Percentiles rank a stretch among this genome's conserved stretches.
Evolutionary conservation across 768 basidiomycete species (phyloP).

Genomic region (Galerina sulciceps): DNA sequence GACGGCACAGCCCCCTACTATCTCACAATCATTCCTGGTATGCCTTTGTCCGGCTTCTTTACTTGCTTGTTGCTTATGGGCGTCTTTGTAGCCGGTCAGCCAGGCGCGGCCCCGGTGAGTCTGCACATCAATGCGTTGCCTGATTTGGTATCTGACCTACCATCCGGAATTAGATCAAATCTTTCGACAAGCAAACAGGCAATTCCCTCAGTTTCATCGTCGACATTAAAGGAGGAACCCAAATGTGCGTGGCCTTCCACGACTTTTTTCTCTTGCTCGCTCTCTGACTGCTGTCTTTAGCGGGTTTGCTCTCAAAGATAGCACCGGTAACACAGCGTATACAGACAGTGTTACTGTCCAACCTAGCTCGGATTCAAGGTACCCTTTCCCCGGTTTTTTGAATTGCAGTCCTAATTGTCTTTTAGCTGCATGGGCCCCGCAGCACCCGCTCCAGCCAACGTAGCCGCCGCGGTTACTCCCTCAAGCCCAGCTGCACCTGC

Average conservation of each 20-base stretch:
- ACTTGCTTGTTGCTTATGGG: background rate
- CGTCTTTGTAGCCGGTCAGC: constrained; percentile 47
- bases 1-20: constrained; percentile 62
- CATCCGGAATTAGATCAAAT: constrained; percentile 49
- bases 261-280: background rate
- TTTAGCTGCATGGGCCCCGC: constrained; percentile 6
- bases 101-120: constrained; percentile 54
- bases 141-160: constrained; percentile 14
- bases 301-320: constrained; percentile 60
- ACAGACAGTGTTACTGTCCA: constrained; percentile 53
- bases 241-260: constrained; percentile 44
- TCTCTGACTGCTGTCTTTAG: constrained; percentile 34
- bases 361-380: constrained; percentile 40
- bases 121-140: constrained; percentile 9
- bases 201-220: constrained; percentile 58
- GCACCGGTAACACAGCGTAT: constrained; percentile 55
- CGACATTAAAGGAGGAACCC: constrained; percentile 45
- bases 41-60: constrained; percentile 15
- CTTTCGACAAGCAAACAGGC: constrained; percentile 50
- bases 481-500: background rate
- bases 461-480: background rate
- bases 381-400: background rate
- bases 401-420: background rate
- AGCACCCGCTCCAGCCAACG: background rate
- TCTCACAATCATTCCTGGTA: constrained; percentile 65